Evolutionary conservation across 495 filamentous ascomycete genomes (phyloP), one percentile per base, ranked within the genome.

Genomic region (Penicillium malachiteum): DNA sequence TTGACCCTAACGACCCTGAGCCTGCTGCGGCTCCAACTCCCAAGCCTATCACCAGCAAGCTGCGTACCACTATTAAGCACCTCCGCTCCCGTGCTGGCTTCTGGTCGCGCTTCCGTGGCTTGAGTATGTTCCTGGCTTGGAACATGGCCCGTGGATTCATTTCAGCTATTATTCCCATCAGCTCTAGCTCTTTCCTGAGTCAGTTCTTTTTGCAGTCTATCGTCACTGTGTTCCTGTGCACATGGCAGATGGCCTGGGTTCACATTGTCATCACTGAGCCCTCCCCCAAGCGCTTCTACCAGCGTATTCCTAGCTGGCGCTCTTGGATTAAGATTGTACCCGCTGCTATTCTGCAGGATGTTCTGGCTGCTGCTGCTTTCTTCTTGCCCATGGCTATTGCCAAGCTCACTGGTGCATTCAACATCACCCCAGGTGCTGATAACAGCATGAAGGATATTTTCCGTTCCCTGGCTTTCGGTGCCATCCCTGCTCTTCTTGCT

Each of bases 201-300:
- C 71, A 73, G 41, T 69, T 72, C 18, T 12, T 86, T 14, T 58
- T 67, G 5, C 58, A 67, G 32, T 64, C 74, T 30, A 0, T 84
- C 47, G 38, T 73, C 41, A 68, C 70, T 34, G 53, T 83, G n/a
- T 57, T 78, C 4, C 52, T 80, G 35, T 70, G 78, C 11, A 81
- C 76, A 54, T 60, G 83, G 51, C 74, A 78, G 49, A 75, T 84
- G 58, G 71, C 77, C 44, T 86, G 85, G 80, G 76, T 84, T 6
- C 81, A 86, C 68, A 82, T 81, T 56, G 76, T 84, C 55, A 84
- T 86, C 64, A 79, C 82, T 11, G 70, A 79, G 63, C 77, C 79
- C 16, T 78, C 79, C 7, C 60, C 69, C 35, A 80, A 80, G 72
- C 68, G 71, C 33, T 82, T 73, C 60, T 80, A 69, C 54, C 71